Conservation (phyloP, 305 asterid genomes). For the Solanum hybrid region DNA sequence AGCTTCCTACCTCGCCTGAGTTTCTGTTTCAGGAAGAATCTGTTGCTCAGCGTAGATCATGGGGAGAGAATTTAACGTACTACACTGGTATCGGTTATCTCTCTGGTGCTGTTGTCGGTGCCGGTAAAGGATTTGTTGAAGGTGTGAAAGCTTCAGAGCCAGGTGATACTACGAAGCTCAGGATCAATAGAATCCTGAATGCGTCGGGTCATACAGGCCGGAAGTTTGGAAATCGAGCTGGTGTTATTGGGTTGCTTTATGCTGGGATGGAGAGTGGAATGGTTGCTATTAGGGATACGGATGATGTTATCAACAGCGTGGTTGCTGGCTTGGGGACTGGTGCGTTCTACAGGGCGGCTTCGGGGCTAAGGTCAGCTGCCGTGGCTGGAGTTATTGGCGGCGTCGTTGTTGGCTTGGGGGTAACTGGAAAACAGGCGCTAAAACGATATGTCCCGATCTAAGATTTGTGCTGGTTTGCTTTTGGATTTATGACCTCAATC, state of each 20-base stretch:
- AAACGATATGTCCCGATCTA: constrained; percentile 80
- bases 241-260: constrained; percentile 70
- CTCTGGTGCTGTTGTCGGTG: constrained; percentile 64
- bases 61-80: constrained; percentile 91
- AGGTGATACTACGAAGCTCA: constrained; percentile 64
- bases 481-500: neutral
- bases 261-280: constrained; percentile 89
- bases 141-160: constrained; percentile 66
- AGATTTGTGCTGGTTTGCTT: constrained; percentile 10
- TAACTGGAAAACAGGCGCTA: constrained; percentile 69
- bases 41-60: constrained; percentile 68
- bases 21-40: constrained; percentile 83
- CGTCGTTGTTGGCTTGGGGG: constrained; percentile 69
- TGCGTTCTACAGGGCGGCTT: constrained; percentile 82
- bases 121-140: constrained; percentile 49
- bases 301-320: constrained; percentile 77
- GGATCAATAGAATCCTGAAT: constrained; percentile 63
- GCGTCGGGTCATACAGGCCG: constrained; percentile 77
- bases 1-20: constrained; percentile 79
- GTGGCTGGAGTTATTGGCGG: constrained; percentile 96
- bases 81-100: constrained; percentile 83
- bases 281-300: constrained; percentile 75
- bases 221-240: constrained; percentile 66
- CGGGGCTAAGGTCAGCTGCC: constrained; percentile 88
- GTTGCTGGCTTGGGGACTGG: constrained; percentile 94